These are phyloP conservation scores for Taphrina deformans DNA, from an alignment of 1,139 yeast species.

Conservation along the genomic window DNA sequence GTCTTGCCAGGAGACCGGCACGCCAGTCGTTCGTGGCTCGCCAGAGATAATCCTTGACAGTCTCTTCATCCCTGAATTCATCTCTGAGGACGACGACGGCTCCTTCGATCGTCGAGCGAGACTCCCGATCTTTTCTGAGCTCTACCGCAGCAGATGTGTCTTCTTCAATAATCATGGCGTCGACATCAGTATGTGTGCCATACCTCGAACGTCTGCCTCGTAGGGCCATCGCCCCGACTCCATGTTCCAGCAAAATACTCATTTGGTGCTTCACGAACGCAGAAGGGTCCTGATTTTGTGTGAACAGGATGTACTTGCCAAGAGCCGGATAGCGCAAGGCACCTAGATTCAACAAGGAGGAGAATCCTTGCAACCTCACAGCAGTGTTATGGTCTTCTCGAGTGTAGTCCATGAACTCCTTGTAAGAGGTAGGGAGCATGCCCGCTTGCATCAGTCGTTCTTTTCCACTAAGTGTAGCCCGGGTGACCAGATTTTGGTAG, in stretches of 20 bases:
- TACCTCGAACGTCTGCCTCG: constrained; percentile 50
- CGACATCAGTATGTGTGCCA: constrained; percentile 37
- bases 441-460: constrained; percentile 63
- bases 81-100: constrained; percentile 67
- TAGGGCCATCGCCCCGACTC: constrained; percentile 69
- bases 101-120: constrained; percentile 58
- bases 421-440: constrained; percentile 54
- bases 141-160: constrained; percentile 46
- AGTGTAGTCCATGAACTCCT: constrained; percentile 56
- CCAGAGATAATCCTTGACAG: constrained; percentile 67
- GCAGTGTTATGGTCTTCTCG: constrained; percentile 53
- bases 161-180: constrained; percentile 51
- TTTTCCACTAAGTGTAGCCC: constrained; percentile 52
- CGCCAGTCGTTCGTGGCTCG: constrained; percentile 55
- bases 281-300: constrained; percentile 59
- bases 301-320: constrained; percentile 61
- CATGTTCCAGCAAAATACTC: constrained; percentile 52
- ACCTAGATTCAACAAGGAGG: constrained; percentile 69
- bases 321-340: constrained; percentile 67
- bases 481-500: constrained; percentile 59
- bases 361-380: constrained; percentile 67
- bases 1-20: constrained; percentile 59
- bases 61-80: constrained; percentile 63
- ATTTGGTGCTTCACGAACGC: constrained; percentile 56
- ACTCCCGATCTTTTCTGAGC: constrained; percentile 47